phyloP scores from a whole-genome alignment of 345 rosid species.

The Turnera subulata region DNA sequence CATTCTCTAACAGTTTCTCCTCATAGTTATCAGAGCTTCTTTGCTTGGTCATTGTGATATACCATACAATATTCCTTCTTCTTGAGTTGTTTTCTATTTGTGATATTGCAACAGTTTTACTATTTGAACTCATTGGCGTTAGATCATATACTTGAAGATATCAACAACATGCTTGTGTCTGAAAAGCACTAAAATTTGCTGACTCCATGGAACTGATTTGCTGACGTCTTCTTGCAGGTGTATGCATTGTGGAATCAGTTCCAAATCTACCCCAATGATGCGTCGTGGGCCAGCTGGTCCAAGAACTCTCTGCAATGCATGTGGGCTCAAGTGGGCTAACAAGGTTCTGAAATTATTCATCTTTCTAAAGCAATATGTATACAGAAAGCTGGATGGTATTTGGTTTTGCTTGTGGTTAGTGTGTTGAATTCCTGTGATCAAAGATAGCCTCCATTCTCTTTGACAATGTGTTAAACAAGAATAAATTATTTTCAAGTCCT shows the following conservation, averaged over 20 bases:
- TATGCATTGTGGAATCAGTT: conserved; percentile 35
- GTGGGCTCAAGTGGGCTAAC: conserved; percentile 48
- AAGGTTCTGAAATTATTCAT: too few relatives aligned
- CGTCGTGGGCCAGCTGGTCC: conserved; percentile 48
- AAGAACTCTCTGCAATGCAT: conserved; percentile 39
- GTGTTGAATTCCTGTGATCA: background rate
- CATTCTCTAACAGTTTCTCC: background rate
- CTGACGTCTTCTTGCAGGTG: conserved; percentile 21
- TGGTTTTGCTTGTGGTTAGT: background rate
- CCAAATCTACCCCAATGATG: conserved; percentile 44
- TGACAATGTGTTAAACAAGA: background rate
- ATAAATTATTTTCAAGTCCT: background rate
- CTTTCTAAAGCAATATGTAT: background rate
- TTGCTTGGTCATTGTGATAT: too few relatives aligned
- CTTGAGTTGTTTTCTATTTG: background rate
- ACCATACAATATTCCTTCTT: too few relatives aligned
- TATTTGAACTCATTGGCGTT: background rate
- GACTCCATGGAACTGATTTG: background rate
- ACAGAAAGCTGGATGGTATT: background rate
- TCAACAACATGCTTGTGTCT: background rate
- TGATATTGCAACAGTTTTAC: background rate
- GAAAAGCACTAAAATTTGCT: background rate
- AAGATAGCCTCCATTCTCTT: background rate
- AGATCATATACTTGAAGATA: background rate
- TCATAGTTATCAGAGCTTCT: too few relatives aligned